Evolutionary conservation across 106 monocot genomes (phyloP).

Genomic region (Vanilla planifolia): DNA sequence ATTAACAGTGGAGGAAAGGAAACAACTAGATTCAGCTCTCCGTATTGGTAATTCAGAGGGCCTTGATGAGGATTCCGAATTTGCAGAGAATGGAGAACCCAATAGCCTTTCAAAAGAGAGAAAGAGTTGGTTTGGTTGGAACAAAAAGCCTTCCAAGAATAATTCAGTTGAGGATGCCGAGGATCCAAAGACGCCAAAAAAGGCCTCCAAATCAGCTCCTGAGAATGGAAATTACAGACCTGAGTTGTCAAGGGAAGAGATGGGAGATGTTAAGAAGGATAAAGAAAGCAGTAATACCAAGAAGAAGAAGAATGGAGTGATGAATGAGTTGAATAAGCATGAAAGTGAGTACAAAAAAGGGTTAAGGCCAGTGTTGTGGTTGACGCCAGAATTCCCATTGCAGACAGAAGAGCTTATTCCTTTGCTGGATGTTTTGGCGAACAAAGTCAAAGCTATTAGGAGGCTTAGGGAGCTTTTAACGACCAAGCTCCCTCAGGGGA

Average conservation of each 20-base stretch:
- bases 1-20: conserved; percentile 80
- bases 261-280: conserved; percentile 37
- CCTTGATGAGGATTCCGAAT: conserved; percentile 31
- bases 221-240: conserved; percentile 36
- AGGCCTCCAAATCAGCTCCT: conserved; percentile 15
- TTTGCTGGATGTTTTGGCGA: conserved; percentile 87
- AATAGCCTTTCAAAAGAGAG: conserved; percentile 53
- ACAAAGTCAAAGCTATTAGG: conserved; percentile 95
- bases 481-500: conserved; percentile 87
- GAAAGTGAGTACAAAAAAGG: conserved; percentile 94
- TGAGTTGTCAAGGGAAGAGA: conserved; percentile 30
- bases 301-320: conserved; percentile 75
- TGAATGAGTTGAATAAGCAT: conserved; percentile 47
- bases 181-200: conserved; percentile 26
- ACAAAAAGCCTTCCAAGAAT: conserved; percentile 36
- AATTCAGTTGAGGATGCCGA: conserved; percentile 29
- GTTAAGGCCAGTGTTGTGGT: conserved; percentile 84
- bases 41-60: conserved; percentile 45
- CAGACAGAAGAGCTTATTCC: conserved; percentile 81
- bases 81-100: conserved; percentile 20
- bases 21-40: conserved; percentile 81
- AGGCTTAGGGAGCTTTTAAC: conserved; percentile 92
- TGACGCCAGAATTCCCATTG: conserved; percentile 92
- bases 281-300: conserved; percentile 57
- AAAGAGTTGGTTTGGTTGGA: conserved; percentile 87